phyloP scores from a whole-genome alignment of 805 yeast species.

The Candida krabiensis region DNA sequence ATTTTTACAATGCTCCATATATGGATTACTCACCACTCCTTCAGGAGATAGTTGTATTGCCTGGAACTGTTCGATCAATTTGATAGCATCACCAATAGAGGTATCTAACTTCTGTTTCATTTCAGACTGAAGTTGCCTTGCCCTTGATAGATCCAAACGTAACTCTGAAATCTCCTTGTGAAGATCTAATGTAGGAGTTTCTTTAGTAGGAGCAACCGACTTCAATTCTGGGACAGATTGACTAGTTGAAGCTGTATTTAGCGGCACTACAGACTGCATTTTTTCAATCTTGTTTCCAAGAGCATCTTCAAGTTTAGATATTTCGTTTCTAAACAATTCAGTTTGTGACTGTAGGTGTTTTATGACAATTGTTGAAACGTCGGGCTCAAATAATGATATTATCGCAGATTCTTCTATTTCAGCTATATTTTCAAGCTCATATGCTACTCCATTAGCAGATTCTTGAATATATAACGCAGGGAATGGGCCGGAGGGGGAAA shows the following conservation, averaged over 20 bases:
- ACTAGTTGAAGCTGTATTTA: constrained; percentile 6
- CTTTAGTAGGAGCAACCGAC: background rate
- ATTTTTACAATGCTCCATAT: constrained; percentile 74
- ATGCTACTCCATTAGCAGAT: constrained; percentile 55
- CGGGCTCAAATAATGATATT: constrained; percentile 55
- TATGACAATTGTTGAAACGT: constrained; percentile 21
- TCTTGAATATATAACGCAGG: constrained; percentile 81
- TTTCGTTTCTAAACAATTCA: constrained; percentile 26
- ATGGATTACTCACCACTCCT: constrained; percentile 35
- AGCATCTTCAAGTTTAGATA: constrained; percentile 27
- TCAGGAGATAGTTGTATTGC: constrained; percentile 27
- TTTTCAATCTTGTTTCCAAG: constrained; percentile 26
- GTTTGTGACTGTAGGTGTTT: constrained; percentile 30
- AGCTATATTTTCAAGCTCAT: constrained; percentile 77
- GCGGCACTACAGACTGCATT: constrained; percentile 19
- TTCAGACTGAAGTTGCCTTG: constrained; percentile 54
- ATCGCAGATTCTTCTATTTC: constrained; percentile 63
- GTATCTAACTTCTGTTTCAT: constrained; percentile 43
- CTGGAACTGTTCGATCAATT: constrained; percentile 53
- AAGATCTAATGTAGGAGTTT: constrained; percentile 3
- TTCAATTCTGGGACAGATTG: constrained; percentile 3
- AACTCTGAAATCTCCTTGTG: constrained; percentile 41
- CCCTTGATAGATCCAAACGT: constrained; percentile 57
- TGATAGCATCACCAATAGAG: constrained; percentile 43
- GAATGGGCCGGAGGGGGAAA: constrained; percentile 58